Base-by-base conservation (phyloP, 495 filamentous ascomycete genomes). In the Clavariopsis aquatica region DNA sequence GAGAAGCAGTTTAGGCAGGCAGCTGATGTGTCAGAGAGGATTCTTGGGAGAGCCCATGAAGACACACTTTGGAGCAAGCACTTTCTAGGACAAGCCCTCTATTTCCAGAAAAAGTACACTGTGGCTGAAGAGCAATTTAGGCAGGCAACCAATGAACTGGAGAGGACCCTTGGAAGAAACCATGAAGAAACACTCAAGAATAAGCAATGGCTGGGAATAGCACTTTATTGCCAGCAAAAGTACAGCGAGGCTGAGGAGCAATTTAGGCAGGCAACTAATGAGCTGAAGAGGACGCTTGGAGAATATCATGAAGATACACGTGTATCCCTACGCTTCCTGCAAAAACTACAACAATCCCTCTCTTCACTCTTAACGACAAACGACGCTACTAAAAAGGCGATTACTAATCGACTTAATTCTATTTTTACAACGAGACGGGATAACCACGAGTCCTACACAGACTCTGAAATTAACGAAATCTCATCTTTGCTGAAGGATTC, bases 381-480 rank as follows among this genome's bases (percentile, higher is more conserved):
- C 31, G 12, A 34, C 31, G 12, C 31, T 12, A 5, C 31, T 34
- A 5, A 34, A 34, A 5, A 34, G 12, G 31, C 31, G 6, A 6
- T 34, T 6, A 12, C 31, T 34, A 12, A 6, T 34, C 31, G 31
- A 34, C 31, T 34, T 5, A 34, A 34, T 12, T 6, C 6, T 34
- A 6, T 34, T 34, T 34, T 34, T 34, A 6, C 31, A 34, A 12
- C 31, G 12, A 34, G 31, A 34, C 31, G 12, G 31, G 31, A 34
- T 12, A 34, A 12, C 31, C 31, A 12, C 6, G 31, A 34, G 12
- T 12, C 31, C 24, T 65, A 52, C 34, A 60, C 45, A 15, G 62
- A 65, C 57, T 28, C 28, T 46, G 62, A 65, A 29, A 47, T 65
- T 20, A 15, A 27, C 19, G 27, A 60, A 34, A 60, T 65, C 26